Base-by-base conservation (phyloP, 305 asterid genomes). In the Rubia peregrina region DNA sequence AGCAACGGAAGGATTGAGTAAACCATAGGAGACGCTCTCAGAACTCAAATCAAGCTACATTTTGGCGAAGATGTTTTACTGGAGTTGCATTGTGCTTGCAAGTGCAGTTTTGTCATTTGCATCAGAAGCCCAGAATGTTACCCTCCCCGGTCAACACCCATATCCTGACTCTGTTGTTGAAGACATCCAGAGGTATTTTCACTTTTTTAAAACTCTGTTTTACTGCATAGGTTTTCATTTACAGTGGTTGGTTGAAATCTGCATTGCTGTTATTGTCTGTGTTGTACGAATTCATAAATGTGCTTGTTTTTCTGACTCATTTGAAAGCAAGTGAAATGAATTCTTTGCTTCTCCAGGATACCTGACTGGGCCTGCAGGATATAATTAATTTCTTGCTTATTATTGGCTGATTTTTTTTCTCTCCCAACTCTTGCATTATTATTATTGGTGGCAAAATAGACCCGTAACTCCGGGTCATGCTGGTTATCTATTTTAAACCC, bases 61-160 rank as follows among this genome's bases (percentile, higher is more conserved):
- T 36, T 36, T 9, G 62, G 62, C 21, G 70, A 72, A 79, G 74
- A 67, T 80, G 85, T n/a, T 72, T 40, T 73, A 55, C 46, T 65
- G 83, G 46, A 74, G 78, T 85, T 82, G 78, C 92, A 86, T 87
- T 89, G 88, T 81, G 81, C 36, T 80, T 41, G 69, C 79, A 19
- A 71, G 48, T 68, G 75, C 82, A n/a, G 73, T 79, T 65, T 73
- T 67, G n/a, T 19, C 66, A 9, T 67, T 75, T 46, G 80, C 22
- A 42, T 78, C 80, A 17, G 79, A 81, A 80, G 69, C 71, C 64
- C 69, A 73, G 73, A 87, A 85, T 83, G 63, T 83, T 48, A 85
- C 90, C 76, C 90, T 90, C 42, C 86, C 88, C 6, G 96, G 94
- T 26, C 96, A 90, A 69, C 97, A 88, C 73, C 92, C 97, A 46